Base-by-base conservation (phyloP, 768 basidiomycete species). In the Mycena galopus region DNA sequence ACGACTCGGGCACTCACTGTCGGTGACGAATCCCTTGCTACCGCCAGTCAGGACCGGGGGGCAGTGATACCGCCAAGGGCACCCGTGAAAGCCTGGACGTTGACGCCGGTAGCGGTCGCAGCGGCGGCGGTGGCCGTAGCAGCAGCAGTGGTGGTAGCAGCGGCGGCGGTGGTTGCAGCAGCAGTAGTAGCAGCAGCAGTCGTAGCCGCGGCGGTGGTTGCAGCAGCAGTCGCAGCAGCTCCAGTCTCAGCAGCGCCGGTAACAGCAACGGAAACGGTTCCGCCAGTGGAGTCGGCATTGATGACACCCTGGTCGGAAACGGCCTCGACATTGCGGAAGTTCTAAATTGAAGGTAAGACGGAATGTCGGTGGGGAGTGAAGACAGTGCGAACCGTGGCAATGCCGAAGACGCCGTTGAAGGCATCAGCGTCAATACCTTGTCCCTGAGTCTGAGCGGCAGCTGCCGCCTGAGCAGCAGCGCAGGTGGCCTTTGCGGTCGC, bases 341-440 rank as follows among this genome's bases (percentile, higher is more conserved):
- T 79, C 85, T 87, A 69, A 3, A 64, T 21, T 17, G 16, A n/a
- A 11, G 9, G 19, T 57, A n/a, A n/a, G n/a, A n/a, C n/a, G n/a
- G n/a, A n/a, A n/a, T n/a, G n/a, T n/a, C n/a, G n/a, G n/a, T n/a
- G n/a, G n/a, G n/a, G n/a, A n/a, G n/a, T n/a, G n/a, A n/a, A n/a
- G n/a, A n/a, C n/a, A n/a, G 30, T 6, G 71, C 79, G 63, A 67
- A 85, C 84, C 11, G 86, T 87, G 10, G 75, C 77, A 62, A 85
- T 82, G 4, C 84, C 84, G 72, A 87, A 87, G 0, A 78, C 82
- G 27, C 72, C 81, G 67, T 87, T 87, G 79, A 87, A 87, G 7
- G 83, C 85, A 81, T 91, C 91, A 17, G 91, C 90, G 72, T 90
- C 88, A 23, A 82, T 84, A 69, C 90, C 90, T 21, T 86, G 86